Conservation (phyloP, 768 basidiomycete genomes). For the Pulveroboletus sp. region DNA sequence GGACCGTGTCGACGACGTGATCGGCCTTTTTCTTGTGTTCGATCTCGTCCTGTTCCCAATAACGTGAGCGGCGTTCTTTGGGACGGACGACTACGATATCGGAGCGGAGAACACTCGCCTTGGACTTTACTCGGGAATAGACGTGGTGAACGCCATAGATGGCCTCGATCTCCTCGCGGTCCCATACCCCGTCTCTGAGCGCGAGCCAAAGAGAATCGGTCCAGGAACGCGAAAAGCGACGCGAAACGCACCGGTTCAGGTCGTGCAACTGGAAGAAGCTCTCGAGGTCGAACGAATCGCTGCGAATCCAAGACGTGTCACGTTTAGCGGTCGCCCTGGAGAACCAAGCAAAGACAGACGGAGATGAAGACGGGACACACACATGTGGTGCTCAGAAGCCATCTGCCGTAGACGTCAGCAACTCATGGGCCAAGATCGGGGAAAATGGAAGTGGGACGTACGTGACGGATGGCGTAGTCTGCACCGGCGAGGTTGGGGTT, state of each 20-base stretch:
- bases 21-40: conserved; percentile 83
- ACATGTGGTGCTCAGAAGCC: conserved; percentile 89
- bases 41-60: conserved; percentile 53
- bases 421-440: conserved; percentile 4
- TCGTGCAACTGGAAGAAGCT: conserved; percentile 98
- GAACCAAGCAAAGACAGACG: not conserved
- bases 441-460: conserved; percentile 41
- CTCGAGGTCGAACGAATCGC: conserved; percentile 75
- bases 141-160: conserved; percentile 96
- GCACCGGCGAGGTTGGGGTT: conserved; percentile 47
- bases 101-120: conserved; percentile 35
- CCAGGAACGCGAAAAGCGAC: not conserved
- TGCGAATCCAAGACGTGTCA: conserved; percentile 27
- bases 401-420: conserved; percentile 47
- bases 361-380: conserved; percentile 18
- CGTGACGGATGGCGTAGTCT: conserved; percentile 86
- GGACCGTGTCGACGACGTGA: conserved; percentile 65
- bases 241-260: conserved; percentile 57
- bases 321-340: not conserved
- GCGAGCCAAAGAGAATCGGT: not conserved
- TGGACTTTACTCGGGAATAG: conserved; percentile 78
- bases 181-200: conserved; percentile 76
- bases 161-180: conserved; percentile 86
- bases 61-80: no score
- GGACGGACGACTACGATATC: no score